Conservation (phyloP, 306 rosid genomes). For the Morella rubra region DNA sequence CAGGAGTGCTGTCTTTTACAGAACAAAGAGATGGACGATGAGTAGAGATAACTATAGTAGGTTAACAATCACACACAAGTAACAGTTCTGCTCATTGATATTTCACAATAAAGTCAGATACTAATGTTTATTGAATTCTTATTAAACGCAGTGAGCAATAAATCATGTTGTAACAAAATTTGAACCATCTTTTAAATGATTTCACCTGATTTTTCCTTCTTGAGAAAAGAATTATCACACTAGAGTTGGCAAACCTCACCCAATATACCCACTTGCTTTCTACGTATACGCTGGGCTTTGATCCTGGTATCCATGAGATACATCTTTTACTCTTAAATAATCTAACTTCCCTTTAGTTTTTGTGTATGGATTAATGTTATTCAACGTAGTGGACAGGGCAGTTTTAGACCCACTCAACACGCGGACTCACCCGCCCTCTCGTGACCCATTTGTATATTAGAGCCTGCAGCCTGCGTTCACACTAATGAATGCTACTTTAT, state of each 20-base stretch:
- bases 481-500: neutral
- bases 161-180: neutral
- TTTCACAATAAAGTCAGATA: neutral
- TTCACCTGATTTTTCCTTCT: neutral
- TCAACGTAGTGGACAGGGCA: too few relatives aligned
- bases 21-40: too few relatives aligned
- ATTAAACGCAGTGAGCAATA: neutral
- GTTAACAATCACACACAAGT: neutral
- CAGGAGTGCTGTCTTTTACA: too few relatives aligned
- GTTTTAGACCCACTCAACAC: neutral
- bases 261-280: neutral
- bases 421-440: neutral
- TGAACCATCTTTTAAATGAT: neutral
- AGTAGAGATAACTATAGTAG: neutral
- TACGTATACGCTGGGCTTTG: neutral
- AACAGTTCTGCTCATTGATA: neutral
- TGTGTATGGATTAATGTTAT: neutral
- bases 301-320: neutral
- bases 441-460: neutral
- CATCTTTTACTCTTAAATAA: neutral
- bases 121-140: neutral
- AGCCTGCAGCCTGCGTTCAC: neutral
- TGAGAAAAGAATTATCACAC: neutral
- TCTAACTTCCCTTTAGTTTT: neutral
- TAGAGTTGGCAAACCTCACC: neutral